Base-by-base conservation (phyloP, 495 filamentous ascomycete species). In the Neurospora africana region DNA sequence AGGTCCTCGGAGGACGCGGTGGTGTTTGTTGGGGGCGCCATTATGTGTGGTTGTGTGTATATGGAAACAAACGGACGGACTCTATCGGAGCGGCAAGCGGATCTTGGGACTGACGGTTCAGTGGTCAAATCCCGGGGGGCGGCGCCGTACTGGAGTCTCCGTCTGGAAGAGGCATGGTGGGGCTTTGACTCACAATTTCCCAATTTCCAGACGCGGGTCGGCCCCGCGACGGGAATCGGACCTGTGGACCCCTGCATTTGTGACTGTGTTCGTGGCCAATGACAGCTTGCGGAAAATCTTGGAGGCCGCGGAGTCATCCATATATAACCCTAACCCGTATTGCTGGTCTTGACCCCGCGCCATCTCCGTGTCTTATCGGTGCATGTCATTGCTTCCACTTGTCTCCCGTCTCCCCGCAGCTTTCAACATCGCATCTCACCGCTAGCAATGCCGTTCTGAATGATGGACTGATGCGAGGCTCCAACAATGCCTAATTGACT, bases 1-100 rank as follows among this genome's bases (percentile, higher is more conserved):
- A 93, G 83, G 77, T 93, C 90, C 79, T 78, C 78, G 4, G 79
- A 70, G 6, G 73, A 47, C 36, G 69, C 74, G 43, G 47, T 68
- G 30, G 76, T 73, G 43, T 76, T 72, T 44, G 78, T 61, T 61
- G 53, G 27, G 13, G 53, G 53, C 53, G 53, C 53, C 53, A 61
- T 61, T 9, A 19, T 61, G 53, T 61, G 53, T 61, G 53, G 23
- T 33, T 33, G 27, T 65, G 41, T 44, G 8, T 44, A 10, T 65
- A 4, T 33, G 23, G 44, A 4, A 15, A 15, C n/a, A 11, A 7
- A 47, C 10, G 21, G 2, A 58, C 47, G 47, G 47, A 58, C 43
- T 44, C 43, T 21, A 61, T 61, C 53, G 53, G 53, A 61, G 53
- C 53, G 13, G 13, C 53, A 61, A 61, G 53, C 53, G 53, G 53